Conservation (phyloP, 176 grass and related monocot genomes). For the Echinochloa phyllopogon region DNA sequence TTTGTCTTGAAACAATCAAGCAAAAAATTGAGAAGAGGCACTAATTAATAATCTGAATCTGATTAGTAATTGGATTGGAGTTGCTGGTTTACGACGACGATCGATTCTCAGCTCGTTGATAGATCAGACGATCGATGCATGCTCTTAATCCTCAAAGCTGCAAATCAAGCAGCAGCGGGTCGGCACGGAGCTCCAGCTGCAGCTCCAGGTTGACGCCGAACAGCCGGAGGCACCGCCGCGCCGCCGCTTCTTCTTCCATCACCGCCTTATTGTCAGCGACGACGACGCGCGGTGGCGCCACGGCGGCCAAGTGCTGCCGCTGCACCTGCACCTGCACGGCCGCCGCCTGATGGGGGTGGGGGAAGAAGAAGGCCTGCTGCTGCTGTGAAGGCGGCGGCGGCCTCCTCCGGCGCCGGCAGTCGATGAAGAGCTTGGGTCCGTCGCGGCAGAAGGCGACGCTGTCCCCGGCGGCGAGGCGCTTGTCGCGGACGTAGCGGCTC, state of each 20-base stretch:
- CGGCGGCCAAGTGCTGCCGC: background rate
- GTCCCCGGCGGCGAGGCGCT: conserved; percentile 59
- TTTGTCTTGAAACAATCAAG: background rate
- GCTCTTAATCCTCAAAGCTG: conserved; percentile 11
- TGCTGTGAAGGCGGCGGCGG: background rate
- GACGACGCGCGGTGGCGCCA: background rate
- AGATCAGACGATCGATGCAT: no score
- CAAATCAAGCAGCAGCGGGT: conserved; percentile 48
- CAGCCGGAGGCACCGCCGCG: conserved; percentile 43
- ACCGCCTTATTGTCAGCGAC: background rate
- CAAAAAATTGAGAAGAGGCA: no score
- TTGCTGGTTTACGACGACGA: background rate
- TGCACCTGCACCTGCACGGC: background rate
- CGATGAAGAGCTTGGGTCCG: conserved; percentile 44
- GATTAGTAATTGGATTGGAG: background rate
- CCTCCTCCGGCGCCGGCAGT: conserved; percentile 31
- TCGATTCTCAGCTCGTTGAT: no score
- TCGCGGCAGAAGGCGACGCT: conserved; percentile 65
- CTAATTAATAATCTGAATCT: background rate
- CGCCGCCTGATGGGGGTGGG: no score
- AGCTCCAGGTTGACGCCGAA: conserved; percentile 64
- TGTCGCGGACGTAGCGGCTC: conserved; percentile 79
- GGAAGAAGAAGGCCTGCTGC: background rate
- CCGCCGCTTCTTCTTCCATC: background rate
- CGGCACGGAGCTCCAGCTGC: conserved; percentile 40